A percentile compares a stretch with the other conserved stretches of the same genome.
Conservation (phyloP, 2,329 filamentous ascomycete species). For the Nakataea oryzae region DNA sequence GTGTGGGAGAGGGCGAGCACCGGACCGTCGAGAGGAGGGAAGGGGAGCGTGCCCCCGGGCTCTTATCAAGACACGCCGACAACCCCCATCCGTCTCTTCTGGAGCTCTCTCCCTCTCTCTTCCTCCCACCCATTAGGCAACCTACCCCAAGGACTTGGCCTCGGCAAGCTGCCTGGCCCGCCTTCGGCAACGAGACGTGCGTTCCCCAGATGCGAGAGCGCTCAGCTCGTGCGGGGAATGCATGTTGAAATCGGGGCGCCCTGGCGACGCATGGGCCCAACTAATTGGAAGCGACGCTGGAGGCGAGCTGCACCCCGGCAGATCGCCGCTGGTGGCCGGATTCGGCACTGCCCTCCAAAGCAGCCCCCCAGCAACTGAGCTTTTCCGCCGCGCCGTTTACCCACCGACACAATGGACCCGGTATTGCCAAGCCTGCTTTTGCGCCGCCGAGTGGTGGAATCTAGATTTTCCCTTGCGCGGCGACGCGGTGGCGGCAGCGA, state of each 20-base stretch:
- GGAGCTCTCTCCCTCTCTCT: neutral
- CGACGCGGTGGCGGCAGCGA: neutral
- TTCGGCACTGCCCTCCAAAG: neutral
- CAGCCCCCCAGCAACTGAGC: neutral
- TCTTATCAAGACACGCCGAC: neutral
- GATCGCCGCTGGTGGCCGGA: neutral
- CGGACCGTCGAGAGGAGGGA: neutral
- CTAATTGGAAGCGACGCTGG: neutral
- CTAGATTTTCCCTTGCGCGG: neutral
- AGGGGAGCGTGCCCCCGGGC: no score
- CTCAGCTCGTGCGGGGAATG: neutral
- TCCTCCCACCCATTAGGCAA: no score
- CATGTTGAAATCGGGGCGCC: neutral
- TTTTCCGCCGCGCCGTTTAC: neutral
- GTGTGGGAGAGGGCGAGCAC: neutral
- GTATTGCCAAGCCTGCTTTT: neutral
- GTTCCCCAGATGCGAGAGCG: neutral
- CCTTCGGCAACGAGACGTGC: neutral
- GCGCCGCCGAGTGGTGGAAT: neutral
- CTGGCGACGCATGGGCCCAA: neutral
- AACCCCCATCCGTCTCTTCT: neutral
- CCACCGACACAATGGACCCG: neutral
- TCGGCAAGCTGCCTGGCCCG: neutral
- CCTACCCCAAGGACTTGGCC: neutral
- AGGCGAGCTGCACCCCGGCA: neutral